A percentile compares a stretch with the other conserved stretches of the same genome.
Evolutionary conservation across 176 grass and related monocot species (phyloP).

Genomic region (Oryza officinalis): DNA sequence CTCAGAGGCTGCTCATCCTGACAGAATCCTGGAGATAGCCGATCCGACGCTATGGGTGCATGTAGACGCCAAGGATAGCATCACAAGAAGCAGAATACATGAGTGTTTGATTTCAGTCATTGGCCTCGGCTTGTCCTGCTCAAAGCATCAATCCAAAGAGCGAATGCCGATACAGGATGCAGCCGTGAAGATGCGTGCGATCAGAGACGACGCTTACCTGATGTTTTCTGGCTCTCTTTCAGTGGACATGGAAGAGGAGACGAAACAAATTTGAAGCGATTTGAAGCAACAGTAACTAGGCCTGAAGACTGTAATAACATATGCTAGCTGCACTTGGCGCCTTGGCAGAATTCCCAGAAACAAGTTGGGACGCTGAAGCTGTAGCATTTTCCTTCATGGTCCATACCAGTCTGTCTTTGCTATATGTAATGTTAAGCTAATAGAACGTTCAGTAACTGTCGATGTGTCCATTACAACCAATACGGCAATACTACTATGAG

Average conservation of each 20-base stretch:
- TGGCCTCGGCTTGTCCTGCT: not conserved
- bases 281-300: not conserved
- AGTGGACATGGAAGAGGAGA: not conserved
- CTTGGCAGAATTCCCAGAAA: not conserved
- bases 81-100: not conserved
- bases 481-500: not conserved
- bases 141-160: not conserved
- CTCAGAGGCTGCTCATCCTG: not conserved
- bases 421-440: not conserved
- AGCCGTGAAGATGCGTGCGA: not conserved
- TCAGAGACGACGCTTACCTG: not conserved
- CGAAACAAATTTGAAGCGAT: not conserved
- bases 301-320: not conserved
- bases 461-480: not conserved
- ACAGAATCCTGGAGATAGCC: conserved; percentile 4
- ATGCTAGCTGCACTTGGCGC: not conserved
- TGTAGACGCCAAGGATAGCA: not conserved
- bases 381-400: too few species aligned
- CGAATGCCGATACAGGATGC: not conserved
- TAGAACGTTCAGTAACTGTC: not conserved
- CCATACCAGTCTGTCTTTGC: not conserved
- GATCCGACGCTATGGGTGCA: not conserved
- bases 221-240: not conserved
- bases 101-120: not conserved
- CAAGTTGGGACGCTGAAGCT: not conserved